Conservation (phyloP, 1,284 basidiomycete species). For the Microbotryomycetes sp. region DNA sequence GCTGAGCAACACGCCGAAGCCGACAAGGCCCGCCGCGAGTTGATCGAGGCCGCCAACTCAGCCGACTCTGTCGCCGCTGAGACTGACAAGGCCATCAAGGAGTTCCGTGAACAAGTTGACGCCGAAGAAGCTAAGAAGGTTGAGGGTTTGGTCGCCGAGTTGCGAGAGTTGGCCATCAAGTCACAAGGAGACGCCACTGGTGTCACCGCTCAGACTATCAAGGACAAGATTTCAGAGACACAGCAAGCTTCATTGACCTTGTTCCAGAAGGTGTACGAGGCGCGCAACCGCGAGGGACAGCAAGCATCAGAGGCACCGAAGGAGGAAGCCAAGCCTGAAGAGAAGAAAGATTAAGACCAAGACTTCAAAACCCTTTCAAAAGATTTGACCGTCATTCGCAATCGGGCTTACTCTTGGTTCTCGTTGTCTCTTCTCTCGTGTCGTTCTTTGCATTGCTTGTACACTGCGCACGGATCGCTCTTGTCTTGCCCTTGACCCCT, state of each 20-base stretch:
- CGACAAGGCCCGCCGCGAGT: conserved; percentile 61
- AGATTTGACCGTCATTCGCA: too few relatives aligned
- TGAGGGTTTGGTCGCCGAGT: conserved; percentile 72
- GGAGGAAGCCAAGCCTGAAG: neutral
- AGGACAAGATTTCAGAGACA: conserved; percentile 89
- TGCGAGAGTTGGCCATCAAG: conserved; percentile 86
- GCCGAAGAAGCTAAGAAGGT: conserved; percentile 90
- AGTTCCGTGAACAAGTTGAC: conserved; percentile 97
- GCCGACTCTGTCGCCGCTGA: conserved; percentile 90
- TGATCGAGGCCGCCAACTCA: conserved; percentile 97
- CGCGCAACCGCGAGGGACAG: neutral
- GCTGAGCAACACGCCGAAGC: conserved; percentile 87
- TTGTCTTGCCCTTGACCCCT: neutral
- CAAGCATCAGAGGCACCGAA: neutral
- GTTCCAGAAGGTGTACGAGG: conserved; percentile 73
- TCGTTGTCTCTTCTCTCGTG: too few relatives aligned
- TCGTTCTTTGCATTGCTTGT: neutral
- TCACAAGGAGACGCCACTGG: conserved; percentile 78
- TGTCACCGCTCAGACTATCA: conserved; percentile 75
- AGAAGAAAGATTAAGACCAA: neutral
- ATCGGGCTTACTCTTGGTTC: too few relatives aligned
- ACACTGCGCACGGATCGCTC: neutral
- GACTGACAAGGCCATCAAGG: conserved; percentile 93
- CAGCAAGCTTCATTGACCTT: conserved; percentile 93
- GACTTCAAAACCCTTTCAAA: too few relatives aligned